phyloP scores from a whole-genome alignment of 805 yeast species.

The Jamesozyma spencerorum region DNA sequence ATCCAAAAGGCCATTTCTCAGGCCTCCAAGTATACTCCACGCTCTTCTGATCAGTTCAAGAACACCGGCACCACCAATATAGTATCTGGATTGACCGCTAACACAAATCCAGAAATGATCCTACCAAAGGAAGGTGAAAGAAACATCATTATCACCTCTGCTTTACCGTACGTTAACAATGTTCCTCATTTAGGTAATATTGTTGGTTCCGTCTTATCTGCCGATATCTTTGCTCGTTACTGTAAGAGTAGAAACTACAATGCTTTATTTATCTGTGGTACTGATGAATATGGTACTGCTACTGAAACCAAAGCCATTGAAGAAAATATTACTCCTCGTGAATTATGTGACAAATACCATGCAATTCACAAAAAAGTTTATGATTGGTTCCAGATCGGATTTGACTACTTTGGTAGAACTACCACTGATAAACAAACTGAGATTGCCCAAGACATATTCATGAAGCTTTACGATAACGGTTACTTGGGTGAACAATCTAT shows the following conservation, averaged over 20 bases:
- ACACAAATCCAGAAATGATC: constrained; percentile 32
- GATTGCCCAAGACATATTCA: constrained; percentile 89
- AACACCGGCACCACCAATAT: constrained; percentile 35
- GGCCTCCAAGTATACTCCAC: constrained; percentile 35
- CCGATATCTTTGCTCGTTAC: constrained; percentile 89
- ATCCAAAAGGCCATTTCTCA: constrained; percentile 39
- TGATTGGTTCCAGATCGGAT: constrained; percentile 93
- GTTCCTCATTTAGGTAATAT: constrained; percentile 98
- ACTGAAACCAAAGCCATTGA: constrained; percentile 97
- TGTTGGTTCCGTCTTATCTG: constrained; percentile 87
- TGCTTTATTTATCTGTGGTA: constrained; percentile 84
- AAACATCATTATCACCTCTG: constrained; percentile 86
- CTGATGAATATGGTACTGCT: constrained; percentile 99
- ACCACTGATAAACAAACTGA: constrained; percentile 86
- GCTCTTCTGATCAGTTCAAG: constrained; percentile 24
- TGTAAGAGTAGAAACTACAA: constrained; percentile 83
- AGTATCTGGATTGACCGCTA: constrained; percentile 18
- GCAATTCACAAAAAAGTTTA: constrained; percentile 80
- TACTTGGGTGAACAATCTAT: constrained; percentile 78
- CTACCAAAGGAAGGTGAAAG: constrained; percentile 63
- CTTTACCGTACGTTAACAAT: constrained; percentile 94
- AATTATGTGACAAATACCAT: constrained; percentile 86
- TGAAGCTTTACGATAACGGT: constrained; percentile 64
- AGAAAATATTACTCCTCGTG: constrained; percentile 79
- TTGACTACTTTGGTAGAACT: constrained; percentile 94